Base-by-base conservation (phyloP, 345 rosid species). In the Eucalyptus guilfoylei region DNA sequence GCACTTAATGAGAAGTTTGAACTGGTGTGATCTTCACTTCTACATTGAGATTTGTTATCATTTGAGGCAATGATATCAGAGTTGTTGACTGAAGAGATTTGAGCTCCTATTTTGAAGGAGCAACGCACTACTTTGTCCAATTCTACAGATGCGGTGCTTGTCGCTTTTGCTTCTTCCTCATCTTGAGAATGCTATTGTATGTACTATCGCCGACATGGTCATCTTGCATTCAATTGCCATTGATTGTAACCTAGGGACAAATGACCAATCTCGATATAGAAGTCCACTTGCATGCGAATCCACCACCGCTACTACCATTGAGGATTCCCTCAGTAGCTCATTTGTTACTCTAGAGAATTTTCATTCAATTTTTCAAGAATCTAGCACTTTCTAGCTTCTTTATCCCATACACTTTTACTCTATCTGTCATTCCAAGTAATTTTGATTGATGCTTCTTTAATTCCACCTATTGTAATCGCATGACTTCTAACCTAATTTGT, bases 131-230 rank as follows among this genome's bases (percentile, higher is more conserved):
- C 72, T 60, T 60, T n/a, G 17, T 64, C 3, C 10, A 64, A 4
- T 14, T 64, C 37, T 14, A n/a, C 0, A 7, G 0, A n/a, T n/a
- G 34, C 0, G 37, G 37, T n/a, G 9, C 10, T 14, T 64, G 37
- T n/a, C 11, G 17, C 72, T 14, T 64, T 2, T 14, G 17, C 10
- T 64, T n/a, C 72, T 64, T 64, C 72, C 72, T 64, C 72, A 14
- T 64, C 72, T 30, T 64, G 37, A 32, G 19, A n/a, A 64, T n/a
- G 34, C 72, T n/a, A 64, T n/a, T 7, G 17, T 64, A 64, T 28
- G 72, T 24, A 24, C 13, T 55, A 10, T 64, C 1, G 19, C 3
- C 9, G 2, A 64, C 37, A 64, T n/a, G 17, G 9, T 14, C 72
- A 30, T n/a, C 72, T 64, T 64, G 72, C 37, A 0, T 64, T 19